Evolutionary conservation across 176 grass and related monocot species (phyloP).

Genomic region (Zea luxurians): DNA sequence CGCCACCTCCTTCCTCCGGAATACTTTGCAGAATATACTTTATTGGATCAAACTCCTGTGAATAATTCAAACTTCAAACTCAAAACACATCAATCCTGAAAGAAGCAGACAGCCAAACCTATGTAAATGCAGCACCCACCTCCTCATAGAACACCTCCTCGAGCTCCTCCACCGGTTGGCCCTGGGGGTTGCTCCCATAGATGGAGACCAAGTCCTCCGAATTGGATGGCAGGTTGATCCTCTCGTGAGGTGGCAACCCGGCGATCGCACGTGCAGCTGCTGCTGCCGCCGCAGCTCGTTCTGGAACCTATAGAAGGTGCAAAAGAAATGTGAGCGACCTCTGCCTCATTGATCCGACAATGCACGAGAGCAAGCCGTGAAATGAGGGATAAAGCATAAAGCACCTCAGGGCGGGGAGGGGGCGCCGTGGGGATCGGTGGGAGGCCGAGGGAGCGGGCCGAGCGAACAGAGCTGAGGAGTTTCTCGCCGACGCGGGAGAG

Average conservation of each 20-base stretch:
- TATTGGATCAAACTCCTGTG: slow-evolving; percentile 92
- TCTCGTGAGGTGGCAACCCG: slow-evolving; percentile 71
- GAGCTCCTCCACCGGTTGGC: slow-evolving; percentile 59
- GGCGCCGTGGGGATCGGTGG: slow-evolving; percentile 39
- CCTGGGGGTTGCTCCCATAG: slow-evolving; percentile 67
- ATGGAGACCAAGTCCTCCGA: slow-evolving; percentile 78
- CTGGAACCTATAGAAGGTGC: slow-evolving; percentile 69
- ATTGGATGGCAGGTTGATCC: slow-evolving; percentile 68
- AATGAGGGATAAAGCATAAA: not conserved
- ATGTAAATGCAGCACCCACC: slow-evolving; percentile 55
- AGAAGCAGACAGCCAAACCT: not conserved
- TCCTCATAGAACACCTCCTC: slow-evolving; percentile 91
- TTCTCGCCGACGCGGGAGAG: slow-evolving; percentile 95
- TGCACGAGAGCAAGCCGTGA: not conserved
- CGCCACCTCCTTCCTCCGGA: slow-evolving; percentile 64
- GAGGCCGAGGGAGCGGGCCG: slow-evolving; percentile 82
- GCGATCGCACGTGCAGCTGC: slow-evolving; percentile 80
- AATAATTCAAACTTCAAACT: slow-evolving; percentile 26
- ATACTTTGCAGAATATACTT: slow-evolving; percentile 80
- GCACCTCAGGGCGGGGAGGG: slow-evolving; percentile 64
- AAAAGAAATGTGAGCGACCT: slow-evolving; percentile 15
- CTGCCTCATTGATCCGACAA: slow-evolving; percentile 20
- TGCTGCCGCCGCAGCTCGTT: slow-evolving; percentile 76
- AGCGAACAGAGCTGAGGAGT: slow-evolving; percentile 96
- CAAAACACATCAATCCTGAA: not conserved